Conservation (phyloP, 306 rosid species). For the Dryas alaskensis region DNA sequence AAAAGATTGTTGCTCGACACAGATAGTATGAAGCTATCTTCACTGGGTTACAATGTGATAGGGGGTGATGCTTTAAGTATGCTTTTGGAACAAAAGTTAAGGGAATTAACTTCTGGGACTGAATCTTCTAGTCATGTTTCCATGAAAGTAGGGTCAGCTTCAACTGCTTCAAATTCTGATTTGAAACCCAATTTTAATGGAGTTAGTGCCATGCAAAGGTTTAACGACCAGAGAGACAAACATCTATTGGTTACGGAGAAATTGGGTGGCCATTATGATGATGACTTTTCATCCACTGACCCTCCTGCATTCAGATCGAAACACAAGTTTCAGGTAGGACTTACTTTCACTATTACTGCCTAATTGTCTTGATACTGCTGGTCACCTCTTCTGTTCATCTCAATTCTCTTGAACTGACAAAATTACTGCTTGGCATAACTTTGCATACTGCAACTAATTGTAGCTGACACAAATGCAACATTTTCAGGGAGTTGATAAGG, state of each 20-base stretch:
- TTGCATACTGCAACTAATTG: background rate
- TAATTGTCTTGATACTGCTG: background rate
- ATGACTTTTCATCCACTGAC: slow-evolving; percentile 47
- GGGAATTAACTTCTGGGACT: slow-evolving; percentile 57
- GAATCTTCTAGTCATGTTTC: slow-evolving; percentile 44
- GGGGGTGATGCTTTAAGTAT: slow-evolving; percentile 80
- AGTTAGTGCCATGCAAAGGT: slow-evolving; percentile 28
- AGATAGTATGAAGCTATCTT: slow-evolving; percentile 53
- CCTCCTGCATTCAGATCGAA: slow-evolving; percentile 44
- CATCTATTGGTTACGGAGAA: slow-evolving; percentile 30
- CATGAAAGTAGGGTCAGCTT: slow-evolving; percentile 42
- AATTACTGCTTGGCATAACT: background rate
- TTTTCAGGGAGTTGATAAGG: slow-evolving; percentile 50
- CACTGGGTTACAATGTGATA: slow-evolving; percentile 66
- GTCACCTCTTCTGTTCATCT: background rate
- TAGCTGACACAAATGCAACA: slow-evolving; percentile 15
- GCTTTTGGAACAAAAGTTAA: slow-evolving; percentile 85
- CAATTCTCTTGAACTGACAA: background rate
- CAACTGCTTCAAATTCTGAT: slow-evolving; percentile 36
- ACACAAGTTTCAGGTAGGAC: slow-evolving; percentile 57
- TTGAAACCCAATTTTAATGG: slow-evolving; percentile 30
- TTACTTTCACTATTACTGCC: slow-evolving; percentile 17
- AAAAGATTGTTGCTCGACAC: slow-evolving; percentile 56
- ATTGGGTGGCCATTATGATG: slow-evolving; percentile 30
- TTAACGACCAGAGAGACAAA: slow-evolving; percentile 46